These are phyloP conservation scores for Rhinocladiella similis DNA, from an alignment of 2,329 filamentous ascomycete genomes.

Conservation along the genomic window DNA sequence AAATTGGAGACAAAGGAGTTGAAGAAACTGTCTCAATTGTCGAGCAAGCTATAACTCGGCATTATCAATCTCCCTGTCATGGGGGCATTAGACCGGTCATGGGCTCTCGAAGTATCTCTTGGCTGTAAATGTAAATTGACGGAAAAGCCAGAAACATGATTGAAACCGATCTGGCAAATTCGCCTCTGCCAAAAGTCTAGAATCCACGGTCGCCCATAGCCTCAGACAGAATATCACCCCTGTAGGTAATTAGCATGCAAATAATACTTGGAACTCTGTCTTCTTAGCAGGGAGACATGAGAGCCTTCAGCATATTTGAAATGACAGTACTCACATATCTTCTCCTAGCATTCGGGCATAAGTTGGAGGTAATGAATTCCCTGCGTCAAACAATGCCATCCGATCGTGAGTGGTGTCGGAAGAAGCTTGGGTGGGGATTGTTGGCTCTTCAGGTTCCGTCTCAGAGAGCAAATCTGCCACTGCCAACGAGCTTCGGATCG, in stretches of 20 bases:
- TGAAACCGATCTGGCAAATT: no score
- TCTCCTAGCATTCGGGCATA: constrained; percentile 14
- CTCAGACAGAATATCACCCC: constrained; percentile 5
- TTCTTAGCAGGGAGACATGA: no score
- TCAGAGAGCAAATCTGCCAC: constrained; percentile 7
- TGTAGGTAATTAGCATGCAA: no score
- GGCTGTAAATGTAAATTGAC: no score
- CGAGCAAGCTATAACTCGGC: constrained; percentile 26
- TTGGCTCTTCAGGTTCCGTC: neutral
- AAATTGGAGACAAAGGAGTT: constrained; percentile 71
- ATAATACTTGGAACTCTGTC: no score
- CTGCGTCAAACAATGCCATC: neutral
- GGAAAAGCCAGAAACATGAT: no score
- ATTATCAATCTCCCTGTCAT: no score
- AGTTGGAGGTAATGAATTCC: neutral
- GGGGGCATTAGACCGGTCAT: no score
- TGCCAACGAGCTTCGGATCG: neutral
- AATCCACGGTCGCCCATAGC: constrained; percentile 2
- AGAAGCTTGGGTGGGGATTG: no score
- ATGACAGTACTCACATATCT: constrained; percentile 1
- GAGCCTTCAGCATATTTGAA: no score
- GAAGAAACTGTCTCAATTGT: constrained; percentile 11
- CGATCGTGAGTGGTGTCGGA: no score
- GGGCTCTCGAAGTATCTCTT: no score
- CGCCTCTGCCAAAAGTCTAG: neutral